Percentiles rank a stretch among this genome's conserved stretches.
Conservation (phyloP, 2,329 filamentous ascomycete species). For the Stagonosporopsis rhizophila region DNA sequence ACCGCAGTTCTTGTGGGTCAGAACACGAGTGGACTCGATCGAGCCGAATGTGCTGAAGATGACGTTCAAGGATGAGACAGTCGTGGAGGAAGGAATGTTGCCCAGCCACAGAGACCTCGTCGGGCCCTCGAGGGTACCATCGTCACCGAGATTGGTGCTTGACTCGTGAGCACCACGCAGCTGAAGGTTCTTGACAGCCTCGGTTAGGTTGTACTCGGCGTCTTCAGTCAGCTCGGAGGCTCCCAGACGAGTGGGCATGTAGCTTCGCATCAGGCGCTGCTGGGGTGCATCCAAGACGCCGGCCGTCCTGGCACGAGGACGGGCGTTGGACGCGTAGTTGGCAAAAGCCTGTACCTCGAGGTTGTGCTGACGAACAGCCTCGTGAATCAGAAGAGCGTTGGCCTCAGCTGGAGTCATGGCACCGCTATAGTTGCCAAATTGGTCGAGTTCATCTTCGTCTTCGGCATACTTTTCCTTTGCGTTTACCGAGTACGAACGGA, state of each 20-base stretch:
- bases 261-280: constrained; percentile 69
- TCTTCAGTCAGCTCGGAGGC: constrained; percentile 79
- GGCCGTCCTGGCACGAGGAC: constrained; percentile 88
- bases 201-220: constrained; percentile 79
- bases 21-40: constrained; percentile 88
- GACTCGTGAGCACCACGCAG: constrained; percentile 66
- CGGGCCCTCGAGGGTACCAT: constrained; percentile 83
- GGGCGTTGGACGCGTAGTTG: constrained; percentile 78
- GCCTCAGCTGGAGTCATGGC: constrained; percentile 66
- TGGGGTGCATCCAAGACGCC: constrained; percentile 84
- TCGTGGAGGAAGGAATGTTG: constrained; percentile 96
- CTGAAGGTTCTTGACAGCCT: constrained; percentile 82
- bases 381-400: constrained; percentile 67
- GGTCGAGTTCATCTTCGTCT: constrained; percentile 82
- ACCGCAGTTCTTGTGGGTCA: constrained; percentile 98
- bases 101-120: constrained; percentile 96
- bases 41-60: constrained; percentile 95
- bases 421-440: constrained; percentile 68
- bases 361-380: constrained; percentile 88
- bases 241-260: constrained; percentile 73
- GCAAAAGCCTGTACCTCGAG: constrained; percentile 92
- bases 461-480: constrained; percentile 97
- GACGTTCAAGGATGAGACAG: constrained; percentile 89
- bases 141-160: constrained; percentile 72
- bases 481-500: constrained; percentile 97